phyloP scores from a whole-genome alignment of 2,329 filamentous ascomycete genomes.

The Fusarium succisae region DNA sequence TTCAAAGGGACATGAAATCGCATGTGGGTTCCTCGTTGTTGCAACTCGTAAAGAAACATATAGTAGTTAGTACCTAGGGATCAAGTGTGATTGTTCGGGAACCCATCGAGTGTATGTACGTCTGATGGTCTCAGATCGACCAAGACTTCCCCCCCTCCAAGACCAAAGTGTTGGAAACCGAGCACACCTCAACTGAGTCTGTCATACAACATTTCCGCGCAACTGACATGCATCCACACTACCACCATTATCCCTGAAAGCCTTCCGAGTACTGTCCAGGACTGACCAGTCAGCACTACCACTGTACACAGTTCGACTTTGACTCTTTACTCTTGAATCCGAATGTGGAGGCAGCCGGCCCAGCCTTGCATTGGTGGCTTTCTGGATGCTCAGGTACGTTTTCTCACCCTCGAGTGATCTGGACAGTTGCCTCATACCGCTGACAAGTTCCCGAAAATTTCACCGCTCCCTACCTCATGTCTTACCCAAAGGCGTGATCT shows the following conservation, averaged over 20 bases:
- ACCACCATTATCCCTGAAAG: conserved; percentile 15
- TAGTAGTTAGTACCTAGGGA: not conserved
- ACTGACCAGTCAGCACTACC: conserved; percentile 9
- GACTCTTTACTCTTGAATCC: conserved; percentile 5
- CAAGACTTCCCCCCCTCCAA: conserved; percentile 30
- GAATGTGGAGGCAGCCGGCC: conserved; percentile 35
- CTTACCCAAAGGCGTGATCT: not conserved
- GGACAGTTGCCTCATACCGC: conserved; percentile 21
- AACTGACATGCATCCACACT: conserved; percentile 19
- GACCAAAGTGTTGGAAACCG: conserved; percentile 37
- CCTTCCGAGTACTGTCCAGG: not conserved
- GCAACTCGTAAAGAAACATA: not conserved
- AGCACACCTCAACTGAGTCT: conserved; percentile 24
- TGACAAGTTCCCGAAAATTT: conserved; percentile 28
- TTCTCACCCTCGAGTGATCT: conserved; percentile 14
- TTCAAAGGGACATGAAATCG: not conserved
- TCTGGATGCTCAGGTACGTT: conserved; percentile 2
- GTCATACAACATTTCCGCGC: conserved; percentile 17
- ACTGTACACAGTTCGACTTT: not conserved
- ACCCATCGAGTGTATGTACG: not conserved
- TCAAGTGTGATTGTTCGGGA: not conserved
- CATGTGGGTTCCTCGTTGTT: not conserved
- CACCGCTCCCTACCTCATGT: conserved; percentile 27
- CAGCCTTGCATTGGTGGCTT: conserved; percentile 23
- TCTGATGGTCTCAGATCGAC: conserved; percentile 27